Evolutionary conservation across 2,329 filamentous ascomycete genomes (phyloP), one percentile per base, ranked within the genome.

Genomic region (Pyrenophora seminiperda): DNA sequence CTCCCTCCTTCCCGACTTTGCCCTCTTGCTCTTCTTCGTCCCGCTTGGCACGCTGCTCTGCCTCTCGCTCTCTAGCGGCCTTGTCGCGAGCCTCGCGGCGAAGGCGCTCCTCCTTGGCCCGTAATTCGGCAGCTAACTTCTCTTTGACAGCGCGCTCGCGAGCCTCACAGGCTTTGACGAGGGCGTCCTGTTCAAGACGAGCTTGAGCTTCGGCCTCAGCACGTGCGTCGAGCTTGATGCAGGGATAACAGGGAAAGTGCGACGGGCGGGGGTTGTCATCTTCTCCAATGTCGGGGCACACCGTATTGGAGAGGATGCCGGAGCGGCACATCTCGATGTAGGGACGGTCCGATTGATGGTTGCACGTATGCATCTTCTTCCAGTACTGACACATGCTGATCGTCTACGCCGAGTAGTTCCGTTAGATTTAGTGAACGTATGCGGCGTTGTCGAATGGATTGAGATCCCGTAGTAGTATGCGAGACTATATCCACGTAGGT

Each of bases 251-350:
- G 1, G 60, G 62, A 41, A 66, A 66, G 54, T 65, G 52, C 7
- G 56, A 60, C 4, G 27, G 38, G 7, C 62, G 61, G 1, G 48
- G 52, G 2, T 22, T 20, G 1, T 47, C 41, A 34, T 59, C 52
- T 9, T 53, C 45, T 36, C 31, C 34, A 9, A 63, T 62, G 48
- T 57, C 51, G 7, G 30, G 37, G 48, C 62, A 61, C 2, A 65
- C 57, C 3, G 50, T 58, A 42, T 65, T 61, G 50, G 47, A 53
- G 41, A 64, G 41, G 41, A 55, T 49, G 38, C 62, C 60, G 1
- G 56, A 22, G 5, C 54, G 56, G 50, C 63, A 66, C 60, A 62
- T 56, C 29, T 63, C 59, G 45, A 66, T 50, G 49, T 65, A 63
- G 2, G 54, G 57, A 2, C 62, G 57, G 39, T 61, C 60, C 1